phyloP scores from a whole-genome alignment of 1,284 basidiomycete genomes.

The Leucoagaricus sp. region DNA sequence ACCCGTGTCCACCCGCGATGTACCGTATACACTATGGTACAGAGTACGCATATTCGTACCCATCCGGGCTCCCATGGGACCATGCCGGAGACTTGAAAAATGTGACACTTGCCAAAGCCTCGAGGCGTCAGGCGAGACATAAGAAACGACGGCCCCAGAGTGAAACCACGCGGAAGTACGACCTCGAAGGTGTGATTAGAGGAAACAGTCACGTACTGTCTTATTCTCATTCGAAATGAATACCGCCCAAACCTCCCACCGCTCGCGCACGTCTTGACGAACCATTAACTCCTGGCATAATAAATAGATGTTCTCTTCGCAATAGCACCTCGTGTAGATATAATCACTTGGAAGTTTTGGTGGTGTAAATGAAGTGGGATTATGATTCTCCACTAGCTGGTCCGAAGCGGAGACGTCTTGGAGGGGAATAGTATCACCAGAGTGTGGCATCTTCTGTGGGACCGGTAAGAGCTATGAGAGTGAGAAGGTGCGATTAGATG shows the following conservation, averaged over 20 bases:
- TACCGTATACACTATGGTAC: too few species aligned
- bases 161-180: too few species aligned
- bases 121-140: background rate
- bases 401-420: background rate
- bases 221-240: constrained; percentile 67
- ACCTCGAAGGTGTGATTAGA: constrained; percentile 6
- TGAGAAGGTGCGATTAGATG: background rate
- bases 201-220: constrained; percentile 42
- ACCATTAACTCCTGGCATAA: constrained; percentile 48
- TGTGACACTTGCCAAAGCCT: too few species aligned
- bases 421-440: background rate
- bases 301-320: constrained; percentile 76
- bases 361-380: constrained; percentile 19
- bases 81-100: too few species aligned
- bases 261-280: constrained; percentile 25
- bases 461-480: background rate
- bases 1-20: too few species aligned
- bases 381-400: background rate
- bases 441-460: constrained; percentile 1
- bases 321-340: constrained; percentile 41
- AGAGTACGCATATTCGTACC: too few species aligned
- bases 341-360: constrained; percentile 26
- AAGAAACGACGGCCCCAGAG: background rate
- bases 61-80: too few species aligned
- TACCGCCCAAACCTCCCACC: constrained; percentile 56